Percentiles rank a stretch among this genome's conserved stretches.
Conservation (phyloP, 2,329 filamentous ascomycete species). For the Dryadomyces quercivorus region DNA sequence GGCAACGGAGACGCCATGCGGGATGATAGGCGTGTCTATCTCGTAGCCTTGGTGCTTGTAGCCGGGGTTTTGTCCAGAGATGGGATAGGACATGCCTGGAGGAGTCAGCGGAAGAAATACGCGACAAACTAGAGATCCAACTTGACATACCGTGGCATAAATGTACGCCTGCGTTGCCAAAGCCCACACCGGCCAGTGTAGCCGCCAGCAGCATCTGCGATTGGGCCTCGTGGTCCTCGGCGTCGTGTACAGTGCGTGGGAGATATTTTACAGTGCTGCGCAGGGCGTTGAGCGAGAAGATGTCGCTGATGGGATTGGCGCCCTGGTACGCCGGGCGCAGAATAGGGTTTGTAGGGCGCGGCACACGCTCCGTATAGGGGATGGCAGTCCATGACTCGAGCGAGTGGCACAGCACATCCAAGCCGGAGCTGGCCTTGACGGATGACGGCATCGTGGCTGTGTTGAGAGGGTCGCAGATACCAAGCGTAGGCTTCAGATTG, state of each 20-base stretch:
- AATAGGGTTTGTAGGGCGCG: slow-evolving; percentile 79
- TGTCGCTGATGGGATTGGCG: slow-evolving; percentile 93
- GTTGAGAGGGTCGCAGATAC: slow-evolving; percentile 77
- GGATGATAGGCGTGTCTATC: slow-evolving; percentile 67
- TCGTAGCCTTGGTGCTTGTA: slow-evolving; percentile 86
- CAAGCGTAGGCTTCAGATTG: slow-evolving; percentile 87
- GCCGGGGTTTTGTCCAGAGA: slow-evolving; percentile 85
- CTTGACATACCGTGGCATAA: slow-evolving; percentile 42
- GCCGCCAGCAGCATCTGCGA: slow-evolving; percentile 91
- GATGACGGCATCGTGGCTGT: slow-evolving; percentile 92
- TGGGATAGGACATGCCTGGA: slow-evolving; percentile 87
- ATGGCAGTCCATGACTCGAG: slow-evolving; percentile 98
- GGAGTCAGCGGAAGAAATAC: not conserved
- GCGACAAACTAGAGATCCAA: not conserved
- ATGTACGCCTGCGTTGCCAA: slow-evolving; percentile 95
- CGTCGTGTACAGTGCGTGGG: slow-evolving; percentile 73
- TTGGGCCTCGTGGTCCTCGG: slow-evolving; percentile 86
- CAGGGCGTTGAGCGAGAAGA: slow-evolving; percentile 84
- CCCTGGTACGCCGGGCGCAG: slow-evolving; percentile 90
- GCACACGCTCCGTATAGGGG: slow-evolving; percentile 75
- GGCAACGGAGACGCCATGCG: slow-evolving; percentile 85
- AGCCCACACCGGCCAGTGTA: slow-evolving; percentile 86
- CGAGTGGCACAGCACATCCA: slow-evolving; percentile 91
- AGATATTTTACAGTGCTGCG: slow-evolving; percentile 82
- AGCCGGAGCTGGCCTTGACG: slow-evolving; percentile 80